A percentile compares a stretch with the other conserved stretches of the same genome.
These are phyloP conservation scores for Dianthus caryophyllus DNA, from an alignment of 148 eudicot genomes.

Conservation along the genomic window DNA sequence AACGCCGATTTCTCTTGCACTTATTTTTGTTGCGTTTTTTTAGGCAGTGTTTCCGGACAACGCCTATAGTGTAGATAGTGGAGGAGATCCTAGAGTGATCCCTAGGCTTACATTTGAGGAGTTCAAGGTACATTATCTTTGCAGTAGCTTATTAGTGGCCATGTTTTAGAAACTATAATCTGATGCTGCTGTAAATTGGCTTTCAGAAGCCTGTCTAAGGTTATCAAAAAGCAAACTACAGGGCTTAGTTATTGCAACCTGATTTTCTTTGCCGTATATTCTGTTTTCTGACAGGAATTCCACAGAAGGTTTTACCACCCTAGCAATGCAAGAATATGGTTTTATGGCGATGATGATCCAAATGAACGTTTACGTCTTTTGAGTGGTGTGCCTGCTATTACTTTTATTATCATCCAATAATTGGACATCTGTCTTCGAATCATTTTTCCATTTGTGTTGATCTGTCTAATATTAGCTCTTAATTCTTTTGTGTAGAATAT, in stretches of 20 bases:
- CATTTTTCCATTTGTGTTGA: neutral
- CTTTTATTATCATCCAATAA: neutral
- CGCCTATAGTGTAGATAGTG: constrained; percentile 97
- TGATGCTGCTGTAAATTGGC: neutral
- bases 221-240: neutral
- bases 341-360: constrained; percentile 96
- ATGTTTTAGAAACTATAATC: neutral
- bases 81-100: constrained; percentile 93
- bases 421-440: neutral
- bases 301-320: constrained; percentile 90
- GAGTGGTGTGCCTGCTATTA: constrained; percentile 53
- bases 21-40: constrained; percentile 8
- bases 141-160: neutral
- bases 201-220: neutral
- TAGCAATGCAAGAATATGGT: constrained; percentile 98
- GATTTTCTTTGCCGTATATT: constrained; percentile 2
- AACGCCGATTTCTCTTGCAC: neutral
- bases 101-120: constrained; percentile 87
- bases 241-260: neutral
- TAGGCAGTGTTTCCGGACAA: constrained; percentile 93
- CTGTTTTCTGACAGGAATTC: constrained; percentile 61
- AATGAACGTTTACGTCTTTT: constrained; percentile 84
- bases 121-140: constrained; percentile 61
- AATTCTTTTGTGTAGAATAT: constrained; percentile 51
- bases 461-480: neutral